These are phyloP conservation scores for Dicorynia guianensis DNA, from an alignment of 306 rosid genomes.

Conservation along the genomic window DNA sequence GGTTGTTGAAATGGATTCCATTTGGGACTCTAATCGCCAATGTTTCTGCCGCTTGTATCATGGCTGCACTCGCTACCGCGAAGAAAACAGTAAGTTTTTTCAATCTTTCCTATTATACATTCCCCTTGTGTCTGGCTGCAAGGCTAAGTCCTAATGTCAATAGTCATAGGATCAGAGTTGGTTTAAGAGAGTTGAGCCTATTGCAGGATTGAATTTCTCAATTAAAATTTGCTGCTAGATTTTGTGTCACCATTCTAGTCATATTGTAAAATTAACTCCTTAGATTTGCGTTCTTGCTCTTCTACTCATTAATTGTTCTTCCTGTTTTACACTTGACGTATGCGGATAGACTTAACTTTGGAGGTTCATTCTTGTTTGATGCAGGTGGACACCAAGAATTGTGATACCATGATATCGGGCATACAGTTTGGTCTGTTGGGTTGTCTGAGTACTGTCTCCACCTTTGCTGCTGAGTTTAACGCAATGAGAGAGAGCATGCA, in stretches of 20 bases:
- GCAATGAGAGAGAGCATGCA: conserved; percentile 69
- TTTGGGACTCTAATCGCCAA: conserved; percentile 80
- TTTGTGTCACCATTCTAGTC: no score
- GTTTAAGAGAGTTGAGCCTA: not conserved
- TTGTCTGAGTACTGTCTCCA: conserved; percentile 75
- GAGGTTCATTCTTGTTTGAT: conserved; percentile 25
- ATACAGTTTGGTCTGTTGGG: conserved; percentile 71
- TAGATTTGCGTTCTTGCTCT: not conserved
- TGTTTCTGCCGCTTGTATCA: conserved; percentile 68
- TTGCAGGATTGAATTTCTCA: not conserved
- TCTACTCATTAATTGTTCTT: not conserved
- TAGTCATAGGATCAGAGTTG: not conserved
- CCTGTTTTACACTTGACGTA: not conserved
- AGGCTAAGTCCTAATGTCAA: not conserved
- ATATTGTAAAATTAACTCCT: not conserved
- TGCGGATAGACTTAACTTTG: not conserved
- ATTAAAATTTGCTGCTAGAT: not conserved
- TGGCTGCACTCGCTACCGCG: conserved; percentile 68
- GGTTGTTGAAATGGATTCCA: conserved; percentile 67
- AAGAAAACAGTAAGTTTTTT: conserved; percentile 54
- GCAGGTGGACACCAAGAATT: conserved; percentile 57
- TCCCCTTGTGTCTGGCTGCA: not conserved
- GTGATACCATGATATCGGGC: conserved; percentile 57
- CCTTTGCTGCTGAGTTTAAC: conserved; percentile 76
- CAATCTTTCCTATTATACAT: not conserved